A percentile compares a stretch with the other conserved stretches of the same genome.
Evolutionary conservation across 495 filamentous ascomycete genomes (phyloP).

Genomic region (Acidiella bohemica): DNA sequence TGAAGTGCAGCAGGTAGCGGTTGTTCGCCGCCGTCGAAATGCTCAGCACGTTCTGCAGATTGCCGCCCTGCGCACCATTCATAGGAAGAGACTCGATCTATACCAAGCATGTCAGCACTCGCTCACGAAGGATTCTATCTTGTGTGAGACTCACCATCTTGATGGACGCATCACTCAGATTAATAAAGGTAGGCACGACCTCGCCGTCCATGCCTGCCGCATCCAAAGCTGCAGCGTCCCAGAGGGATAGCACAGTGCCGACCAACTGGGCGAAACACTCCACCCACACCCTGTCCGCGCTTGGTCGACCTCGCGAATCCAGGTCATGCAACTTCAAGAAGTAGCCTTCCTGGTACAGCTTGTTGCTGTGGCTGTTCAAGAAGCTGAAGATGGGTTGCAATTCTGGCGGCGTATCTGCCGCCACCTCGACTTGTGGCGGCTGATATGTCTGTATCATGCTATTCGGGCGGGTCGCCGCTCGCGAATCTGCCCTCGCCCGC

Average conservation of each 20-base stretch:
- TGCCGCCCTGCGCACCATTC: slow-evolving; percentile 53
- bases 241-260: slow-evolving; percentile 85
- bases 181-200: slow-evolving; percentile 88
- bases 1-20: slow-evolving; percentile 90
- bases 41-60: slow-evolving; percentile 85
- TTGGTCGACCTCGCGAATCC: slow-evolving; percentile 76
- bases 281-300: slow-evolving; percentile 75
- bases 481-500: slow-evolving; percentile 15
- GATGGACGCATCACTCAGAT: slow-evolving; percentile 90
- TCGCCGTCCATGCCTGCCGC: slow-evolving; percentile 69
- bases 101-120: background rate
- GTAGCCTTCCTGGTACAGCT: slow-evolving; percentile 94
- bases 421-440: slow-evolving; percentile 74
- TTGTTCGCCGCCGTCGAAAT: slow-evolving; percentile 92
- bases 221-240: slow-evolving; percentile 91
- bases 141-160: slow-evolving; percentile 61
- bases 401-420: slow-evolving; percentile 75
- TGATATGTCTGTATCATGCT: slow-evolving; percentile 69
- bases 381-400: slow-evolving; percentile 87
- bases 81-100: slow-evolving; percentile 89
- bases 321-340: slow-evolving; percentile 92
- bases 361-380: slow-evolving; percentile 89
- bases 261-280: slow-evolving; percentile 97
- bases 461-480: slow-evolving; percentile 33
- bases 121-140: background rate